phyloP scores from a whole-genome alignment of 441 rosid genomes.

The Manihot esculenta region DNA sequence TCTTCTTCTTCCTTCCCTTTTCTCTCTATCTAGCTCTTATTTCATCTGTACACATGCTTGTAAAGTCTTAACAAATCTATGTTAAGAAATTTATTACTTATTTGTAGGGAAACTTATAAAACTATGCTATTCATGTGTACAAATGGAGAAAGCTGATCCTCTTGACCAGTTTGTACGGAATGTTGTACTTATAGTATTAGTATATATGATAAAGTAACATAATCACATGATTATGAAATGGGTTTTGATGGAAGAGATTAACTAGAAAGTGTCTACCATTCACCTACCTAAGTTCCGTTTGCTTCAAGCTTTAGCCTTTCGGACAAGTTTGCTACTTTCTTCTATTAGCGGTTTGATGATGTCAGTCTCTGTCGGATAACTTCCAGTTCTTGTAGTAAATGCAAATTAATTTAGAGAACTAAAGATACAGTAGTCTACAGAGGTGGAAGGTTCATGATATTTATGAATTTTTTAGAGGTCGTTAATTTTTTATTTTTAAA shows the following conservation, averaged over 20 bases:
- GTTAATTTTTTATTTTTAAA: too few relatives aligned
- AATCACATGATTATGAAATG: not conserved
- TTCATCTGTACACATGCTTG: conserved; percentile 10
- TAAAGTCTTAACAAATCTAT: conserved; percentile 16
- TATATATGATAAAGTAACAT: not conserved
- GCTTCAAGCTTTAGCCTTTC: not conserved
- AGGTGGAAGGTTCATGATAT: too few relatives aligned
- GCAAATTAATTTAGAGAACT: not conserved
- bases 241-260: not conserved
- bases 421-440: too few relatives aligned
- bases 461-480: too few relatives aligned
- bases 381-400: not conserved
- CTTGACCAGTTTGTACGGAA: not conserved
- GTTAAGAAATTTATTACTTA: not conserved
- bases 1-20: not conserved
- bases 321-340: not conserved
- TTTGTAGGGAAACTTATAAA: not conserved
- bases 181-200: not conserved
- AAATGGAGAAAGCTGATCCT: not conserved
- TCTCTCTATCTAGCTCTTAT: not conserved
- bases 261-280: not conserved
- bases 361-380: not conserved
- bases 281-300: too few relatives aligned
- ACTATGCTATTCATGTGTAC: not conserved
- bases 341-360: not conserved